Evolutionary conservation across 441 rosid species (phyloP).

Genomic region (Lepidium campestre): DNA sequence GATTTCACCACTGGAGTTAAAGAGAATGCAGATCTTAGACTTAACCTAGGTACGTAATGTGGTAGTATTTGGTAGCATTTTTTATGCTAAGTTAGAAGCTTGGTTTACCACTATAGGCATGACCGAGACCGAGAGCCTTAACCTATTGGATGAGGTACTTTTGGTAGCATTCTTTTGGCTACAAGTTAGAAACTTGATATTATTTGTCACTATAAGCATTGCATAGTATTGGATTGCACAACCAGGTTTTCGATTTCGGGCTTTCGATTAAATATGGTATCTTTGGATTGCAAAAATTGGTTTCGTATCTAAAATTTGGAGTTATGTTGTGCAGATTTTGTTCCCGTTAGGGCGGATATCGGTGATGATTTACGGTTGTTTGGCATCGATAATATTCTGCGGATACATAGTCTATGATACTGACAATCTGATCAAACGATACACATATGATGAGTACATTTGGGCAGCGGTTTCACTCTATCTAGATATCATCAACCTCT

Average conservation of each 20-base stretch:
- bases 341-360: slow-evolving; percentile 38
- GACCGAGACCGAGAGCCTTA: neutral
- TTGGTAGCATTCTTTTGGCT: neutral
- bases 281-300: neutral
- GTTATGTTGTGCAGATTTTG: slow-evolving; percentile 24
- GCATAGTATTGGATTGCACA: neutral
- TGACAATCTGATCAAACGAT: slow-evolving; percentile 61
- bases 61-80: too few relatives aligned
- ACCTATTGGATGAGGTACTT: neutral
- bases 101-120: too few relatives aligned
- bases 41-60: too few relatives aligned
- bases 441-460: slow-evolving; percentile 59
- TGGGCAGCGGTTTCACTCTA: slow-evolving; percentile 62
- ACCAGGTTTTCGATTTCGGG: neutral
- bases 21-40: too few relatives aligned
- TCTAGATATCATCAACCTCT: slow-evolving; percentile 69
- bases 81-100: neutral
- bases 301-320: neutral
- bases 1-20: neutral
- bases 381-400: slow-evolving; percentile 50
- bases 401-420: slow-evolving; percentile 71
- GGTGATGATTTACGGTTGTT: slow-evolving; percentile 31
- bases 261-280: neutral
- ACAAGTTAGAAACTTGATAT: neutral
- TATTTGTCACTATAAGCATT: neutral